These are phyloP conservation scores for Typha latifolia DNA, from an alignment of 176 grass and related monocot genomes.

Conservation along the genomic window DNA sequence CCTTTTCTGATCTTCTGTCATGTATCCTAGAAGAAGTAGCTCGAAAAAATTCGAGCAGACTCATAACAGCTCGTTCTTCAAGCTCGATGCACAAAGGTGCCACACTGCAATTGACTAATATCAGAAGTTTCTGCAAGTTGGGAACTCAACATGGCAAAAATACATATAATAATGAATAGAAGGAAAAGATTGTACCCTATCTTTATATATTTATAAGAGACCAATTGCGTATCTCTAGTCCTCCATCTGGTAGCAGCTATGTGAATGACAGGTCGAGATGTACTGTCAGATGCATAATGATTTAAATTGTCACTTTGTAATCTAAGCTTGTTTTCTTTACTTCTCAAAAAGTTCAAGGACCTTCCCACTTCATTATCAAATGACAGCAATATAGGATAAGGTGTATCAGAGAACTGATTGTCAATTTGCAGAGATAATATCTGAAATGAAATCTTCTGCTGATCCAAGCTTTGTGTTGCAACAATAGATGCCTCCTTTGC, in stretches of 20 bases:
- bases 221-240: conserved; percentile 56
- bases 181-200: conserved; percentile 45
- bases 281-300: conserved; percentile 14
- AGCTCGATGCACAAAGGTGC: conserved; percentile 83
- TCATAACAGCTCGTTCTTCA: conserved; percentile 83
- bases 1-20: conserved; percentile 44
- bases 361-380: conserved; percentile 66
- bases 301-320: conserved; percentile 39
- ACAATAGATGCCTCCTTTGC: conserved; percentile 72
- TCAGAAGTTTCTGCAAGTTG: conserved; percentile 26
- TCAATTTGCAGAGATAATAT: conserved; percentile 87
- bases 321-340: conserved; percentile 56
- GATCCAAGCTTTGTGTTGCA: conserved; percentile 82
- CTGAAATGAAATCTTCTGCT: conserved; percentile 59
- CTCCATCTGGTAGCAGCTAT: conserved; percentile 81
- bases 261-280: conserved; percentile 39
- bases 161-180: conserved; percentile 6
- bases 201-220: conserved; percentile 76
- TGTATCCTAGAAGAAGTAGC: conserved; percentile 66
- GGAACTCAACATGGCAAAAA: conserved; percentile 11
- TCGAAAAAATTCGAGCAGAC: conserved; percentile 76
- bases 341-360: conserved; percentile 49
- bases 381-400: conserved; percentile 80
- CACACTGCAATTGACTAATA: conserved; percentile 44
- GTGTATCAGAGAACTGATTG: conserved; percentile 82